These are phyloP conservation scores for Ascochyta rabiei DNA, from an alignment of 2,329 filamentous ascomycete species.

Conservation along the genomic window DNA sequence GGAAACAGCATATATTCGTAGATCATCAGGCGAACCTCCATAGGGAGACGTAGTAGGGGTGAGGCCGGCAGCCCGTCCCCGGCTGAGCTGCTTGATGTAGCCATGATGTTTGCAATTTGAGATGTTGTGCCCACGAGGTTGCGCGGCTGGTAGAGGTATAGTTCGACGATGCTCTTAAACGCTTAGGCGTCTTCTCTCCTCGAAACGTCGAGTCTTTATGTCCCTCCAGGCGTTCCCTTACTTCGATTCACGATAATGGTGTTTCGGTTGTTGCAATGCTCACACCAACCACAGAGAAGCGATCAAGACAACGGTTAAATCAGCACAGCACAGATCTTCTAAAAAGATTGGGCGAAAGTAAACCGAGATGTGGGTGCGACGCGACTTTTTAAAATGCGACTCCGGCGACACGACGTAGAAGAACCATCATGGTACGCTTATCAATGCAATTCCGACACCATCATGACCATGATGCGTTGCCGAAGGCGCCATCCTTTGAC, in stretches of 20 bases:
- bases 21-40: constrained; percentile 56
- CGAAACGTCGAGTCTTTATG: not conserved
- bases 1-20: constrained; percentile 53
- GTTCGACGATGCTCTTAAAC: not conserved
- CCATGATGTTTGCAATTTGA: constrained; percentile 4
- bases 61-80: constrained; percentile 24
- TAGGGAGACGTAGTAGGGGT: constrained; percentile 52
- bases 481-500: constrained; percentile 17
- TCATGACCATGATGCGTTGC: constrained; percentile 27
- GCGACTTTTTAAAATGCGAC: constrained; percentile 13
- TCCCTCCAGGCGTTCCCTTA: constrained; percentile 8
- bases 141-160: not conserved
- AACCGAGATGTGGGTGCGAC: constrained; percentile 10
- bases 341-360: constrained; percentile 11
- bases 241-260: constrained; percentile 6
- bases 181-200: not conserved
- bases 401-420: constrained; percentile 6
- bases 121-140: not conserved
- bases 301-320: constrained; percentile 8
- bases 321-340: constrained; percentile 4
- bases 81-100: not conserved
- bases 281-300: constrained; percentile 7
- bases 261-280: constrained; percentile 3
- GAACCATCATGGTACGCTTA: constrained; percentile 28
- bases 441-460: constrained; percentile 25